A percentile compares a stretch with the other conserved stretches of the same genome.
Evolutionary conservation across 345 rosid genomes (phyloP).

Genomic region (Gynandropsis gynandra): DNA sequence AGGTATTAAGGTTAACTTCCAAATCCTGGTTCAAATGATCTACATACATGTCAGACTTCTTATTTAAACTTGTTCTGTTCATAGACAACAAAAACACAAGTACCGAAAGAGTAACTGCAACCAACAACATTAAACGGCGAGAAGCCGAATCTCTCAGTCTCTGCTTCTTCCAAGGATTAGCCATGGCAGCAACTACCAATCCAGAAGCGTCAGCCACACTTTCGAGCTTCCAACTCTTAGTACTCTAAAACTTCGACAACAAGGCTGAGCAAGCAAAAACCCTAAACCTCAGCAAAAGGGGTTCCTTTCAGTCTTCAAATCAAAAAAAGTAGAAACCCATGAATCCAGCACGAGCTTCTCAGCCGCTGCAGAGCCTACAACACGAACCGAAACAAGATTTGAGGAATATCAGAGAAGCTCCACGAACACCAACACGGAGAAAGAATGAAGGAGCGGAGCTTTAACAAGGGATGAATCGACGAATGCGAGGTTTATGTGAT

Average conservation of each 20-base stretch:
- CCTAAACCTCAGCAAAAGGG: slow-evolving; percentile 5
- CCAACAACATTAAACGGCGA: slow-evolving; percentile 44
- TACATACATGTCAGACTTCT: slow-evolving; percentile 21
- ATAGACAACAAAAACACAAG: slow-evolving; percentile 45
- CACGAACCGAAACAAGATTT: slow-evolving; percentile 1
- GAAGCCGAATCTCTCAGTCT: slow-evolving; percentile 43
- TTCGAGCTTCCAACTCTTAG: background rate
- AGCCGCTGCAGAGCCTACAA: background rate
- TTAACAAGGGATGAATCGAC: slow-evolving; percentile 7
- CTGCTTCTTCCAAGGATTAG: slow-evolving; percentile 46
- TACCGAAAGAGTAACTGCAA: slow-evolving; percentile 43
- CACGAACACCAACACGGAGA: background rate
- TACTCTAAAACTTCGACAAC: background rate
- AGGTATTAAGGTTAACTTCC: slow-evolving; percentile 19
- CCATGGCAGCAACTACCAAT: slow-evolving; percentile 39
- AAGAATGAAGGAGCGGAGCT: slow-evolving; percentile 12
- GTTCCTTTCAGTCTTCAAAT: slow-evolving; percentile 14
- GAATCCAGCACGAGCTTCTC: slow-evolving; percentile 1
- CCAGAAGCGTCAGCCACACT: background rate
- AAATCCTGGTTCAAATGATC: slow-evolving; percentile 19
- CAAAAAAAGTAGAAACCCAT: background rate
- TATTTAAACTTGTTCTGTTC: slow-evolving; percentile 36
- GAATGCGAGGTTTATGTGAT: background rate
- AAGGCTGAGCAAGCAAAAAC: background rate
- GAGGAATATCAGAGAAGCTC: slow-evolving; percentile 2